Evolutionary conservation across 2,329 filamentous ascomycete species (phyloP), one percentile per base, ranked within the genome.

Genomic region (Diaporthe citrichinensis): DNA sequence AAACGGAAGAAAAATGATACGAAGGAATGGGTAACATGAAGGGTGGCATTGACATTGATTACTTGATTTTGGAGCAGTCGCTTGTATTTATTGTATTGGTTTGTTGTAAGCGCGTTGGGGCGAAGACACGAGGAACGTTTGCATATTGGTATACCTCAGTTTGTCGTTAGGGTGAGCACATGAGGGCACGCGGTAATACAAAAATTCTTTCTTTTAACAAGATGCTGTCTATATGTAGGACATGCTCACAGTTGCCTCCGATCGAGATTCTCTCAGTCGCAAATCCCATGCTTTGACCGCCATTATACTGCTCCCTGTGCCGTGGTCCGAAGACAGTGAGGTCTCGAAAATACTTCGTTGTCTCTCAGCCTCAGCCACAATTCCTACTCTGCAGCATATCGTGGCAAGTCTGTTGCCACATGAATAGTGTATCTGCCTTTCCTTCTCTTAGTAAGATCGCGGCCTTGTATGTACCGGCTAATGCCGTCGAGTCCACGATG

Each of bases 91-190:
- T 65, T 44, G 39, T 36, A 57, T 31, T 25, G 28, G 3, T 62
- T n/a, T 34, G 46, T 25, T 53, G 58, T 55, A n/a, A 55, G 71
- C 58, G 58, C 49, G 59, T 34, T 65, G 34, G 23, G 46, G 51
- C 10, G 20, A 34, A 41, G 58, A 36, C 39, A 65, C 57, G 58
- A 57, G 46, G 17, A 57, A 73, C 41, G 34, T 36, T 73, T 73
- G 71, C 71, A 73, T 73, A 39, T 57, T 53, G 46, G 36, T 57
- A 73, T 65, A 57, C 46, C 46, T 55, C 71, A 55, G 9, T 39
- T 44, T 55, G 44, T 28, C 12, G 15, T 41, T 55, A 41, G 31
- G 65, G 15, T 23, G 23, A 14, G 49, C 28, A 20, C 15, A 34
- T 25, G 1, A 41, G 34, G 31, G 34, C 49, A 41, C 12, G 49